Evolutionary conservation across 352 stramenopile genomes (phyloP).

Genomic region (Sclerospora graminicola): DNA sequence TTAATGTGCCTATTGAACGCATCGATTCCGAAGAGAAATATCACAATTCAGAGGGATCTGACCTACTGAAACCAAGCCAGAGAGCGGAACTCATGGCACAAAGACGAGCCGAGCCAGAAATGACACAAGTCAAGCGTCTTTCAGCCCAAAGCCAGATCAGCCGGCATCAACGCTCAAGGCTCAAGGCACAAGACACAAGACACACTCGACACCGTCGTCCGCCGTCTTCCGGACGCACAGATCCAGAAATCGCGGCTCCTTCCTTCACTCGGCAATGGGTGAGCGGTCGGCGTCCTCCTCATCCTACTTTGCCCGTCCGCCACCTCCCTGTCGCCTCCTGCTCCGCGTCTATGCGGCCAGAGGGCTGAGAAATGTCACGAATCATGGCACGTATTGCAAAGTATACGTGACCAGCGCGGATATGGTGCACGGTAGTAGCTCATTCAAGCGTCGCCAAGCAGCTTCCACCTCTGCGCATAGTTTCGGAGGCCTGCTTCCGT

Average conservation of each 20-base stretch:
- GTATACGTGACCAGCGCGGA: constrained; percentile 48
- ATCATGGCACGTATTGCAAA: constrained; percentile 66
- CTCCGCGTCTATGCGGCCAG: constrained; percentile 59
- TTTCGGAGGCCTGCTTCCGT: constrained; percentile 12
- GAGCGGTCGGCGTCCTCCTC: constrained; percentile 27
- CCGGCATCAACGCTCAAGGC: background rate
- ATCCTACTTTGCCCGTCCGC: constrained; percentile 23
- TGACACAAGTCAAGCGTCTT: constrained; percentile 7
- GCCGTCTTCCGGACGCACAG: background rate
- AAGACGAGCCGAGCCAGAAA: constrained; percentile 6
- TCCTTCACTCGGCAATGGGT: constrained; percentile 14
- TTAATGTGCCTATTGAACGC: too few species aligned
- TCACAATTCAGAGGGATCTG: too few species aligned
- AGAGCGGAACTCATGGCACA: too few species aligned
- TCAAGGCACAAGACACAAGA: too few species aligned
- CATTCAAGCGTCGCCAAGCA: constrained; percentile 28
- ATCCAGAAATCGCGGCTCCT: background rate
- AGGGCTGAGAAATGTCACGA: constrained; percentile 47
- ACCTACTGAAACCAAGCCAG: too few species aligned
- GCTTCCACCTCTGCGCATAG: constrained; percentile 18
- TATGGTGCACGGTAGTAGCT: constrained; percentile 25
- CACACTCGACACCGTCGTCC: background rate
- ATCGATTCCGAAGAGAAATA: too few species aligned
- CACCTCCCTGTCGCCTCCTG: constrained; percentile 28
- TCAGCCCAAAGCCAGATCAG: constrained; percentile 18